Percentiles rank a stretch among this genome's conserved stretches.
These are phyloP conservation scores for Eleusine coracana DNA, from an alignment of 176 grass and related monocot genomes.

Conservation along the genomic window DNA sequence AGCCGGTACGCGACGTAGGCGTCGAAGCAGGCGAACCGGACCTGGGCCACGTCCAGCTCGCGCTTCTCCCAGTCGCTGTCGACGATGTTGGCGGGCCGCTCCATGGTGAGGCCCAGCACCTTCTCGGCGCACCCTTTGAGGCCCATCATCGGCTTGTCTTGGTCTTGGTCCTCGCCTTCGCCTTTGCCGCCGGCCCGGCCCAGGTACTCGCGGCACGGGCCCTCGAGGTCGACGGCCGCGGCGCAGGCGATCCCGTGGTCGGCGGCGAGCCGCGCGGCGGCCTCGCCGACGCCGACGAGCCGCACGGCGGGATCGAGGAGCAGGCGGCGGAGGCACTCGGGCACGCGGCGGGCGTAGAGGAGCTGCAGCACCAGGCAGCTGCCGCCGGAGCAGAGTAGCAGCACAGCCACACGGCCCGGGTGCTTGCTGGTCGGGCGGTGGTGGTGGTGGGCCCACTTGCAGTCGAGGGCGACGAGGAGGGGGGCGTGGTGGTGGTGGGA, in stretches of 20 bases:
- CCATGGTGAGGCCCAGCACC: background rate
- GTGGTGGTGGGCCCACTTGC: background rate
- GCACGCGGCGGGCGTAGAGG: background rate
- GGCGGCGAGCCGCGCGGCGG: background rate
- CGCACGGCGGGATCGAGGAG: background rate
- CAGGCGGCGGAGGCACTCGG: background rate
- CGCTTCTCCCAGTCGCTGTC: background rate
- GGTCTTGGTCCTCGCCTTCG: no score
- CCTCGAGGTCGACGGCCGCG: background rate
- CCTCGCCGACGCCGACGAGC: background rate
- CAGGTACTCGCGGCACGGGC: background rate
- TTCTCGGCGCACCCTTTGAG: background rate
- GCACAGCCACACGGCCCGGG: background rate
- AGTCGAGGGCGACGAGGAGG: background rate
- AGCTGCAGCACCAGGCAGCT: background rate
- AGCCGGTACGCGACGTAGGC: background rate
- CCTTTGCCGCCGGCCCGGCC: no score
- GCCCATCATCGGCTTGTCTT: background rate
- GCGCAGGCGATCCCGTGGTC: background rate
- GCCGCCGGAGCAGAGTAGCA: background rate
- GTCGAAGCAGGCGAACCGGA: background rate
- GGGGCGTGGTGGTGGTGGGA: background rate
- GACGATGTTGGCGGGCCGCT: background rate
- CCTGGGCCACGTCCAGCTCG: background rate
- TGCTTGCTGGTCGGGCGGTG: no score